Evolutionary conservation across 1,139 yeast species (phyloP).

Genomic region (Geotrichum restrictum): DNA sequence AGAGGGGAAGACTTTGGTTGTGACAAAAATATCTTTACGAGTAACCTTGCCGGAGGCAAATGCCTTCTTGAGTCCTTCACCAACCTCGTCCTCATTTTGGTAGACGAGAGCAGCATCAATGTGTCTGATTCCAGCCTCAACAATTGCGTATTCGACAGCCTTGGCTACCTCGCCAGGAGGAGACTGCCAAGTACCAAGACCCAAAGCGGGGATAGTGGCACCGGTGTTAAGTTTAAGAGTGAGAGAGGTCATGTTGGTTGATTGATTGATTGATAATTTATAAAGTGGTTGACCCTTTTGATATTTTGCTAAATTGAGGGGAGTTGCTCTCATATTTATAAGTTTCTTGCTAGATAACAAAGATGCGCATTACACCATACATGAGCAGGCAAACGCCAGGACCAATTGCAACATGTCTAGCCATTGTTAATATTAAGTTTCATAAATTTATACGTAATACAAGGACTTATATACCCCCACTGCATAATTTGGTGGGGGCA

Average conservation of each 20-base stretch:
- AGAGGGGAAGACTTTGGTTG: constrained; percentile 76
- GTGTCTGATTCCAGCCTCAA: constrained; percentile 65
- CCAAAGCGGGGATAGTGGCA: constrained; percentile 60
- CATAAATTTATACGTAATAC: too few species aligned
- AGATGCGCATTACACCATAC: too few species aligned
- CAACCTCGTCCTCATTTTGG: constrained; percentile 62
- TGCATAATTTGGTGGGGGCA: too few species aligned
- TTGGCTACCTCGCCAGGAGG: constrained; percentile 54
- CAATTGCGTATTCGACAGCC: constrained; percentile 59
- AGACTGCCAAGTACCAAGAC: constrained; percentile 79
- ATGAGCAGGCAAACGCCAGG: too few species aligned
- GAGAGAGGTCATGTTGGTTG: constrained; percentile 27
- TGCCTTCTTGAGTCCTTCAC: constrained; percentile 49
- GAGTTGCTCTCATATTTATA: not conserved
- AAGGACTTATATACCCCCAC: too few species aligned
- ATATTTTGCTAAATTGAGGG: not conserved
- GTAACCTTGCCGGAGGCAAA: constrained; percentile 64
- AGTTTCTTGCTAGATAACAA: too few species aligned
- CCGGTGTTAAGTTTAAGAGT: constrained; percentile 55
- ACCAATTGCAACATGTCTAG: too few species aligned
- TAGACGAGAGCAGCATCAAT: constrained; percentile 74
- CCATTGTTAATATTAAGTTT: too few species aligned
- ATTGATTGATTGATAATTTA: not conserved
- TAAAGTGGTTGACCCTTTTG: too few species aligned
- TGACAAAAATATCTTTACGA: constrained; percentile 66